phyloP scores from a whole-genome alignment of 2,329 filamentous ascomycete genomes.

The Cordyceps cateniannulata region DNA sequence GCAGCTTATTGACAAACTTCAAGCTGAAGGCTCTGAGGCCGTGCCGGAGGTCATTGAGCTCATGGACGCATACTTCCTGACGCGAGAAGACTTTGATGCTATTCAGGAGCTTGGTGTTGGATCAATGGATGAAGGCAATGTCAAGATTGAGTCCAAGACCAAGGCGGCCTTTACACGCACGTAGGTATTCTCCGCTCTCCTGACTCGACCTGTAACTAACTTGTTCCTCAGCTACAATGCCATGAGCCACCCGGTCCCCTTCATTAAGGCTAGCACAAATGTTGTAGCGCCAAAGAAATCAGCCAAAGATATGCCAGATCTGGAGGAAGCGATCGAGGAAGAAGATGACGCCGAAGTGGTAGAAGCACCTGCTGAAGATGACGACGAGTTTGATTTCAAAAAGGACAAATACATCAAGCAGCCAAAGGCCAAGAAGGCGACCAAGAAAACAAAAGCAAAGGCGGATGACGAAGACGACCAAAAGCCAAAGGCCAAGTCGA shows the following conservation, averaged over 20 bases:
- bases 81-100: constrained; percentile 88
- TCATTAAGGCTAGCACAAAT: constrained; percentile 79
- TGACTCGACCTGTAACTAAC: constrained; percentile 1
- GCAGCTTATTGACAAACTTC: constrained; percentile 66
- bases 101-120: constrained; percentile 89
- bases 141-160: constrained; percentile 76
- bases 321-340: constrained; percentile 94
- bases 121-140: constrained; percentile 65
- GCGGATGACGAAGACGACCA: constrained; percentile 44
- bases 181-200: constrained; percentile 46
- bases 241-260: constrained; percentile 82
- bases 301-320: constrained; percentile 74
- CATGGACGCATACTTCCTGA: constrained; percentile 96
- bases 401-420: constrained; percentile 96
- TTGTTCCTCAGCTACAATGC: constrained; percentile 65
- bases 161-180: constrained; percentile 85
- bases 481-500: constrained; percentile 48
- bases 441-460: constrained; percentile 36
- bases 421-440: constrained; percentile 62
- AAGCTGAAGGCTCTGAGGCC: constrained; percentile 72
- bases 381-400: constrained; percentile 74
- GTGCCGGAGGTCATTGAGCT: constrained; percentile 81
- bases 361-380: constrained; percentile 56
- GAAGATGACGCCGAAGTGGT: constrained; percentile 68
- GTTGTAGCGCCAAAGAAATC: constrained; percentile 66